These are phyloP conservation scores for Stevia rebaudiana DNA, from an alignment of 140 eudicot genomes.

Conservation along the genomic window DNA sequence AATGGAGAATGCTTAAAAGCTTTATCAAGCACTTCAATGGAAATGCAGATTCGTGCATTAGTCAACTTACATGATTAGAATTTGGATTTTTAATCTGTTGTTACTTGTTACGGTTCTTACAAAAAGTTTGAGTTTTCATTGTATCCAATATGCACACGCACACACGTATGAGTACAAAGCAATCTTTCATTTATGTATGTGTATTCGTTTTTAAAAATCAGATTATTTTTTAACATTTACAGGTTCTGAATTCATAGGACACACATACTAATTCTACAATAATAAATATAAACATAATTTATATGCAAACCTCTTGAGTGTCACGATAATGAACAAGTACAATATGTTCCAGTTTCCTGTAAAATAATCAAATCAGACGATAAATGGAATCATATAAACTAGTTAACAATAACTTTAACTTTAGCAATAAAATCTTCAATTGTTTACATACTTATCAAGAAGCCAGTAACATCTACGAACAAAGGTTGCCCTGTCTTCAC, in stretches of 20 bases:
- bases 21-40: not conserved
- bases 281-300: not conserved
- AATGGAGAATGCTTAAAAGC: not conserved
- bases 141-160: not conserved
- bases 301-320: conserved; percentile 76
- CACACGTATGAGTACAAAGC: not conserved
- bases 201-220: not conserved
- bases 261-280: not conserved
- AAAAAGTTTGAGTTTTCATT: not conserved
- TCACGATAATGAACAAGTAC: conserved; percentile 99
- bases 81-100: not conserved
- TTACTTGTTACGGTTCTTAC: not conserved
- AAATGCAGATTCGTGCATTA: not conserved
- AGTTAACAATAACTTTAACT: not conserved
- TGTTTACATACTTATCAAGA: conserved; percentile 80
- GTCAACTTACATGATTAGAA: not conserved
- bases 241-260: conserved; percentile 1
- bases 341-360: conserved; percentile 82
- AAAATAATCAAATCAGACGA: conserved; percentile 13
- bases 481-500: conserved; percentile 73
- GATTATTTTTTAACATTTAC: not conserved
- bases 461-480: conserved; percentile 99
- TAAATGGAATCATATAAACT: not conserved
- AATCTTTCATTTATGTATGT: not conserved
- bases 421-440: conserved; percentile 6